Evolutionary conservation across 345 rosid genomes (phyloP).

Genomic region (Garcia nutans): DNA sequence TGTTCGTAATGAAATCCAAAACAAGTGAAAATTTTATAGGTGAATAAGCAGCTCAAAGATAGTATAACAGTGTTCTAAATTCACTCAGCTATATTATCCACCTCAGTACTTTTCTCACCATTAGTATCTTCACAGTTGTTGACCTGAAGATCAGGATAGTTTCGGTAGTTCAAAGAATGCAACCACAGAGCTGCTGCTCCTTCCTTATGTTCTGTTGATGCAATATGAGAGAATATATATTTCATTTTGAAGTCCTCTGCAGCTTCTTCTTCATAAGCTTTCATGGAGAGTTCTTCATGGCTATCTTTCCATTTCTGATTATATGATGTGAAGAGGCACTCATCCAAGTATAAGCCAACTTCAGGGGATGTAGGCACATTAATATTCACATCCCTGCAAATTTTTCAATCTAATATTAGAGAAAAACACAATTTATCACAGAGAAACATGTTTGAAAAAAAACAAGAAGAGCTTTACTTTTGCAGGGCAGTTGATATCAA

Average conservation of each 20-base stretch:
- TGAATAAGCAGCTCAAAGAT: background rate
- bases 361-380: conserved; percentile 95
- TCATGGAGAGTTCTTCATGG: conserved; percentile 87
- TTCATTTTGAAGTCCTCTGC: conserved; percentile 84
- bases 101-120: background rate
- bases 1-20: background rate
- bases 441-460: background rate
- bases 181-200: conserved; percentile 85
- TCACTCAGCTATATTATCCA: conserved; percentile 7
- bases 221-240: conserved; percentile 77
- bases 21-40: background rate
- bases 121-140: conserved; percentile 6
- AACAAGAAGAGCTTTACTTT: conserved; percentile 39
- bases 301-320: conserved; percentile 76
- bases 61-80: background rate
- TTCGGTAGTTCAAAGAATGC: conserved; percentile 85
- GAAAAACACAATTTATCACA: background rate
- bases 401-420: background rate
- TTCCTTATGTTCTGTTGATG: conserved; percentile 73
- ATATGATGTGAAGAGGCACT: conserved; percentile 79
- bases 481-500: conserved; percentile 61
- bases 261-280: conserved; percentile 59
- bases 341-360: conserved; percentile 92
- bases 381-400: conserved; percentile 59
- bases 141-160: conserved; percentile 62